These are phyloP conservation scores for Coniella lustricola DNA, from an alignment of 2,329 filamentous ascomycete species.

Conservation along the genomic window DNA sequence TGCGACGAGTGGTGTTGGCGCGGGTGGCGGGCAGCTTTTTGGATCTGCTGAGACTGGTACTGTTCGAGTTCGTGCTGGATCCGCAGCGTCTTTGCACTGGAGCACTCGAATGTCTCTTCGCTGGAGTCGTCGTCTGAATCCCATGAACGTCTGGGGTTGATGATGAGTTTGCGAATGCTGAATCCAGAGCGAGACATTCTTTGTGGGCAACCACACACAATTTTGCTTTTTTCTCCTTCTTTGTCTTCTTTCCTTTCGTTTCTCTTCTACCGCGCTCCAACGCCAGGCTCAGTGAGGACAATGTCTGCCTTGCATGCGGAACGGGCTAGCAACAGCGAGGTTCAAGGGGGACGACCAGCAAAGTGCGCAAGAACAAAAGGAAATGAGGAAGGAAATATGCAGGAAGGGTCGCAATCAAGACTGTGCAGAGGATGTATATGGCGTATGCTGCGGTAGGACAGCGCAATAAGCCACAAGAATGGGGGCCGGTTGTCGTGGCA, in stretches of 20 bases:
- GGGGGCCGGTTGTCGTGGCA: not conserved
- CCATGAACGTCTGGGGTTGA: conserved; percentile 25
- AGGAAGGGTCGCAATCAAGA: conserved; percentile 1
- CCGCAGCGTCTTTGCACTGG: conserved; percentile 15
- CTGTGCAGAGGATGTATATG: conserved; percentile 5
- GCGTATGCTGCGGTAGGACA: not conserved
- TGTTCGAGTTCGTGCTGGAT: conserved; percentile 16
- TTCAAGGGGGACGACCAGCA: not conserved
- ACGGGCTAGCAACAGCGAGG: not conserved
- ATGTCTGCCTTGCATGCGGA: conserved; percentile 8
- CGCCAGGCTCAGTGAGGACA: conserved; percentile 1
- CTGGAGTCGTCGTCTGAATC: conserved; percentile 16
- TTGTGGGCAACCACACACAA: not conserved
- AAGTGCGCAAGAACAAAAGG: not conserved
- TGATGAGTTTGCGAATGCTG: conserved; percentile 37
- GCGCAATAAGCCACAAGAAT: too few relatives aligned
- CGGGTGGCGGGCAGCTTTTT: conserved; percentile 13
- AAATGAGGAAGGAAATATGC: not conserved
- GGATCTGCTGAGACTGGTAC: conserved; percentile 12
- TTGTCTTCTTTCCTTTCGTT: too few relatives aligned
- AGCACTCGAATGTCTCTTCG: conserved; percentile 20
- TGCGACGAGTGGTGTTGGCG: conserved; percentile 9
- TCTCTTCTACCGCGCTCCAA: too few relatives aligned
- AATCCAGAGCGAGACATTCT: conserved; percentile 33
- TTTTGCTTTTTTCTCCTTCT: not conserved